Conservation (phyloP, 306 rosid genomes). For the Castanea sativa region DNA sequence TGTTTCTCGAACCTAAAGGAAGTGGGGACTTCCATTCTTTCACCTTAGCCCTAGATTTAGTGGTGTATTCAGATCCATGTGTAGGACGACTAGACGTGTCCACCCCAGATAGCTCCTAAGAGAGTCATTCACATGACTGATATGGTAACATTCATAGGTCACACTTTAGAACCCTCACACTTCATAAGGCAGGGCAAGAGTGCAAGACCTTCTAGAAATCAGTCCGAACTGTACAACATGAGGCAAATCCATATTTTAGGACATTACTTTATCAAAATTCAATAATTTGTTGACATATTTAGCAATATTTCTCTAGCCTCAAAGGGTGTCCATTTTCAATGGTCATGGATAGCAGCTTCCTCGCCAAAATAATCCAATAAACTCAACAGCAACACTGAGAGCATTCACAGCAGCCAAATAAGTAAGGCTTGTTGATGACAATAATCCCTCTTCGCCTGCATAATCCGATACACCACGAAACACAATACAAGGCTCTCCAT, state of each 20-base stretch:
- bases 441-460: neutral
- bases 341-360: neutral
- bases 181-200: neutral
- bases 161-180: too few relatives aligned
- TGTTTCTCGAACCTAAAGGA: too few relatives aligned
- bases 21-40: too few relatives aligned
- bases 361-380: neutral
- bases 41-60: too few relatives aligned
- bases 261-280: neutral
- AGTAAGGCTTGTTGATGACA: neutral
- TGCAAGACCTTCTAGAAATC: neutral
- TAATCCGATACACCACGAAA: conserved; percentile 18
- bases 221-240: neutral
- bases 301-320: neutral
- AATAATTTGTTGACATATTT: neutral
- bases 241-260: neutral
- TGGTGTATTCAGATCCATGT: too few relatives aligned
- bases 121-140: too few relatives aligned
- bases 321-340: neutral
- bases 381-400: conserved; percentile 10
- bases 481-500: conserved; percentile 17
- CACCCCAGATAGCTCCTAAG: too few relatives aligned
- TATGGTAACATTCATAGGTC: too few relatives aligned
- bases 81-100: too few relatives aligned
- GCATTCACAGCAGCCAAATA: conserved; percentile 15